These are phyloP conservation scores for Pythium vanterpoolii DNA, from an alignment of 352 stramenopile genomes.

Conservation along the genomic window DNA sequence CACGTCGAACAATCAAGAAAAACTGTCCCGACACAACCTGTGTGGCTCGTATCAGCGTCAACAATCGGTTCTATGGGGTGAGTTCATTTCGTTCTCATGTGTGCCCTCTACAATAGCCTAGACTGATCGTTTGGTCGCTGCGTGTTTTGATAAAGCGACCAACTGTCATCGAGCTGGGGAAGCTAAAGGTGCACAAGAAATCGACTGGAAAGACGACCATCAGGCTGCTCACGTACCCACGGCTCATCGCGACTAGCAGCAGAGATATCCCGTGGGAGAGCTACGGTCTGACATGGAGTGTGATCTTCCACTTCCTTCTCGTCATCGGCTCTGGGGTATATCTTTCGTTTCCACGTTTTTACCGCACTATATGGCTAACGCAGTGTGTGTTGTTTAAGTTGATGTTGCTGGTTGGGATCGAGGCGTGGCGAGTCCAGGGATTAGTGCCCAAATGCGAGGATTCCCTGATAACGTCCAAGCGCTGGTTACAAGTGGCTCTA, in stretches of 20 bases:
- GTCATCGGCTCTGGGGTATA: slow-evolving; percentile 15
- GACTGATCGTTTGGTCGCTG: background rate
- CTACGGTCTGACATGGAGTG: slow-evolving; percentile 6
- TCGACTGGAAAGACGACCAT: slow-evolving; percentile 14
- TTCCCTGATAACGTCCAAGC: background rate
- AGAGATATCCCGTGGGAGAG: slow-evolving; percentile 4
- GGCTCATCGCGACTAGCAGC: background rate
- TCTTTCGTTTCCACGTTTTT: background rate
- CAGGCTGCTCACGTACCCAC: slow-evolving; percentile 17
- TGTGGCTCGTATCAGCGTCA: slow-evolving; percentile 10
- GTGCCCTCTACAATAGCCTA: background rate
- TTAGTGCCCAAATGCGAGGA: background rate
- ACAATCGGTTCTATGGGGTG: slow-evolving; percentile 19
- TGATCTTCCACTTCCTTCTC: slow-evolving; percentile 18
- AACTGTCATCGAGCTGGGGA: slow-evolving; percentile 18
- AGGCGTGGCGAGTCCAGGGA: slow-evolving; percentile 9
- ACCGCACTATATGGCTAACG: background rate
- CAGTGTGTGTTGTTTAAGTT: background rate
- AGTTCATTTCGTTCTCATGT: background rate
- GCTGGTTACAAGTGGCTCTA: slow-evolving; percentile 14
- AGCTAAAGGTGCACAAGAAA: slow-evolving; percentile 18
- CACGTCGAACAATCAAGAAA: slow-evolving; percentile 9
- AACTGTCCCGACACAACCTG: slow-evolving; percentile 17
- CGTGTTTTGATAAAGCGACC: background rate
- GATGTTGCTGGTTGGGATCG: slow-evolving; percentile 13